Evolutionary conservation across 257 asterid genomes (phyloP).

Genomic region (Dorcoceras hygrometricum): DNA sequence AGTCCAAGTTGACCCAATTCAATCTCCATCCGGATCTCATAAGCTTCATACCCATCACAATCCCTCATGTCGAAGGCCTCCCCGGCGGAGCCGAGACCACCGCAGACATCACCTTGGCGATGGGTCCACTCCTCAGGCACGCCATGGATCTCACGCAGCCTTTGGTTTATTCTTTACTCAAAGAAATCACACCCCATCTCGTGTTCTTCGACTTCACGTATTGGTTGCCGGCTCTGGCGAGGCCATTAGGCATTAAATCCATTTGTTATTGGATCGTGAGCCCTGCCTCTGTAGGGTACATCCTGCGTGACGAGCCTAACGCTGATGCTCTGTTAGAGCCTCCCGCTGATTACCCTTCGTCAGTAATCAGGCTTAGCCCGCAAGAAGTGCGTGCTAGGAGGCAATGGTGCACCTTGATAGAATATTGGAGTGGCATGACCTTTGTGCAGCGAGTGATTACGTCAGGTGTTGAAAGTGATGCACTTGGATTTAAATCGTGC

Average conservation of each 20-base stretch:
- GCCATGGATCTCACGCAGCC: conserved; percentile 54
- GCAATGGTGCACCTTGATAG: conserved; percentile 11
- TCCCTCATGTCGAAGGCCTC: conserved; percentile 53
- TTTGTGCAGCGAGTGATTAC: conserved; percentile 18
- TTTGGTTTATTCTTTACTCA: conserved; percentile 26
- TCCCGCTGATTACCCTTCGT: conserved; percentile 34
- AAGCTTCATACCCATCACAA: conserved; percentile 31
- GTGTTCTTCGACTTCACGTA: conserved; percentile 43
- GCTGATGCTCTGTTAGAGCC: neutral
- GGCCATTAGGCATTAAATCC: conserved; percentile 34
- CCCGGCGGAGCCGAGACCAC: conserved; percentile 47
- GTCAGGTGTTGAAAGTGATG: conserved; percentile 29
- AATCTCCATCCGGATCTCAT: conserved; percentile 41
- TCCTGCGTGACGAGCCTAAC: conserved; percentile 14
- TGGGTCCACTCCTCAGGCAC: conserved; percentile 23
- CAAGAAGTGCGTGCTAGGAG: conserved; percentile 12
- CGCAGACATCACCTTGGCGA: conserved; percentile 32
- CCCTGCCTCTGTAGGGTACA: conserved; percentile 35
- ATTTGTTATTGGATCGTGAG: conserved; percentile 32
- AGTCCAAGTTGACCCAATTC: conserved; percentile 19
- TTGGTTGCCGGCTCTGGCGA: conserved; percentile 50
- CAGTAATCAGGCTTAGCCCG: conserved; percentile 24
- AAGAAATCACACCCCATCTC: conserved; percentile 35
- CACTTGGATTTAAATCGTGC: conserved; percentile 39
- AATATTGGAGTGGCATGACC: conserved; percentile 7